Evolutionary conservation across 208 protist genomes (phyloP), one percentile per base, ranked within the genome.

Genomic region (Trypanosoma boissoni): DNA sequence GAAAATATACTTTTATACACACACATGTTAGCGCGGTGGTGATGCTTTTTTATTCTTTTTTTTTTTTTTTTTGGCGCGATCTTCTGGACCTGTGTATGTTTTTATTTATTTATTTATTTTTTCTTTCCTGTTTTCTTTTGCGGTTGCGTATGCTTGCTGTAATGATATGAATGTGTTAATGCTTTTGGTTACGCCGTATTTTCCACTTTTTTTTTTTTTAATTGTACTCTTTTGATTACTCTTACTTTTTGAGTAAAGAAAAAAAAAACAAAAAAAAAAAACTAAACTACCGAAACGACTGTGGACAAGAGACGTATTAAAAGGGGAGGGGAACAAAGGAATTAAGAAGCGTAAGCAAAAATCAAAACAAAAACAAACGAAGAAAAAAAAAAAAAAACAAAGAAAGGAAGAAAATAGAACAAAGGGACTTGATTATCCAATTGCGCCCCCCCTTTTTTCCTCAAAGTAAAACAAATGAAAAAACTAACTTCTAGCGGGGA

Each of bases 401-500:
- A 44, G 18, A 43, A 18, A n/a, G 16, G 16, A 5, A 54, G 26
- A 54, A 12, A 18, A 49, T 49, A 49, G 18, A 54, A 8, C 10
- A 16, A 32, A n/a, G 26, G n/a, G 48, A 34, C 16, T 9, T 16
- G 16, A n/a, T 59, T n/a, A 8, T 49, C 53, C 28, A 9, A n/a
- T 46, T 46, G 3, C 21, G 21, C 26, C 45, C 39, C 54, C 31
- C 46, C 43, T 6, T 43, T 46, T 32, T 24, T 8, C 39, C 7
- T 18, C 36, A 18, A 18, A 46, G 56, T 27, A 41, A 89, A 82
- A 76, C 73, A 66, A 8, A 78, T 72, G 55, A 59, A 63, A 10
- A 68, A 76, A 62, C 55, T 50, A 3, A 76, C 54, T 55, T 74
- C 65, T 39, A 86, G 77, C 60, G 69, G 68, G 50, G 83, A 74